These are phyloP conservation scores for Termitomyces sp. DNA, from an alignment of 768 basidiomycete genomes.

Conservation along the genomic window DNA sequence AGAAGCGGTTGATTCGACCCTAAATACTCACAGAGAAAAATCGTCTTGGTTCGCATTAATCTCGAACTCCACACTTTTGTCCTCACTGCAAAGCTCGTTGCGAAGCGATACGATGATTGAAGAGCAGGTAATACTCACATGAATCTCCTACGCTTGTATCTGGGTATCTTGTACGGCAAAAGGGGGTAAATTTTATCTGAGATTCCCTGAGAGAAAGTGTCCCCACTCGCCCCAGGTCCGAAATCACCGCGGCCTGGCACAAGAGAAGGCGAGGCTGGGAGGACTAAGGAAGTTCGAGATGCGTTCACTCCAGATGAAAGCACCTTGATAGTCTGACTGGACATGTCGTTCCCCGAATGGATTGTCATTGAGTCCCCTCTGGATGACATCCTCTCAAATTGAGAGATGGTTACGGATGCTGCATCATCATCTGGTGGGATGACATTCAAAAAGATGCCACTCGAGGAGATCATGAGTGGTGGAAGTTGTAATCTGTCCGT, in stretches of 20 bases:
- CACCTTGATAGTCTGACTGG: background rate
- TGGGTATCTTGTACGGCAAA: conserved; percentile 3
- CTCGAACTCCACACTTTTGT: background rate
- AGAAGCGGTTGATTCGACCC: background rate
- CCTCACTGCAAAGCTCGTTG: background rate
- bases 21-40: conserved; percentile 1
- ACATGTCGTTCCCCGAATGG: background rate
- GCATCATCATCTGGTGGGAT: background rate
- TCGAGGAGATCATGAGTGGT: background rate
- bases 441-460: background rate
- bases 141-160: conserved; percentile 6
- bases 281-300: background rate
- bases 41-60: background rate
- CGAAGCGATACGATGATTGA: too few relatives aligned
- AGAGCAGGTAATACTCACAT: background rate
- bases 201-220: background rate
- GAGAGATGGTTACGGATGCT: background rate
- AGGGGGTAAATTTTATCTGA: background rate
- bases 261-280: background rate
- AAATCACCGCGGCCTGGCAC: background rate
- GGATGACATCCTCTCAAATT: background rate
- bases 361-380: background rate
- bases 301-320: background rate
- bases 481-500: background rate
- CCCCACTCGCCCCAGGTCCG: background rate